A percentile compares a stretch with the other conserved stretches of the same genome.
Evolutionary conservation across 192 early-diverging fungal species (phyloP).

Genomic region (Borealophlyctis nickersoniae): DNA sequence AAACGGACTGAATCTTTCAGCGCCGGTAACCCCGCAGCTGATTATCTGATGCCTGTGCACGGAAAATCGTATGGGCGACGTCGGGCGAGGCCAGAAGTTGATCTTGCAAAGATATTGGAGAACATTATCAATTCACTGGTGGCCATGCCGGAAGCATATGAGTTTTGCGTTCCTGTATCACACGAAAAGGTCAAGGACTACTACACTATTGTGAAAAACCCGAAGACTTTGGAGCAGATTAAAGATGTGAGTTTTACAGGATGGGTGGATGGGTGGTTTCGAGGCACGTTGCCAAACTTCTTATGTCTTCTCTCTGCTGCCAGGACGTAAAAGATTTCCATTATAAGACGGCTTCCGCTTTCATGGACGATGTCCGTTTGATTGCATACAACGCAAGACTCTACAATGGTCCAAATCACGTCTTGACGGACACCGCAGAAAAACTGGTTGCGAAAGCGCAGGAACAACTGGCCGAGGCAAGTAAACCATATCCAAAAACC

Average conservation of each 20-base stretch:
- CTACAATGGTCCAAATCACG: constrained; percentile 51
- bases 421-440: constrained; percentile 43
- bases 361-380: constrained; percentile 51
- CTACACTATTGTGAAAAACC: constrained; percentile 46
- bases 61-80: constrained; percentile 48
- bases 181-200: constrained; percentile 50
- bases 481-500: neutral
- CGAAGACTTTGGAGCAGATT: constrained; percentile 53
- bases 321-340: constrained; percentile 30
- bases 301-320: constrained; percentile 3
- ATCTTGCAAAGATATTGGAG: constrained; percentile 46
- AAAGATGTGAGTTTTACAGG: constrained; percentile 38
- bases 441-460: constrained; percentile 32
- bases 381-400: constrained; percentile 50
- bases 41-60: constrained; percentile 17
- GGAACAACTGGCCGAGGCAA: neutral
- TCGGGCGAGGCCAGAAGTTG: constrained; percentile 46
- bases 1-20: constrained; percentile 7
- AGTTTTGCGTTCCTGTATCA: constrained; percentile 50
- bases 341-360: constrained; percentile 45
- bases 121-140: constrained; percentile 39
- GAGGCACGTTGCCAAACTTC: neutral
- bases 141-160: constrained; percentile 41
- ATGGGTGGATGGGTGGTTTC: neutral
- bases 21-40: constrained; percentile 1